Percentiles rank a stretch among this genome's conserved stretches.
Evolutionary conservation across 345 rosid species (phyloP).

Genomic region (Laguncularia racemosa): DNA sequence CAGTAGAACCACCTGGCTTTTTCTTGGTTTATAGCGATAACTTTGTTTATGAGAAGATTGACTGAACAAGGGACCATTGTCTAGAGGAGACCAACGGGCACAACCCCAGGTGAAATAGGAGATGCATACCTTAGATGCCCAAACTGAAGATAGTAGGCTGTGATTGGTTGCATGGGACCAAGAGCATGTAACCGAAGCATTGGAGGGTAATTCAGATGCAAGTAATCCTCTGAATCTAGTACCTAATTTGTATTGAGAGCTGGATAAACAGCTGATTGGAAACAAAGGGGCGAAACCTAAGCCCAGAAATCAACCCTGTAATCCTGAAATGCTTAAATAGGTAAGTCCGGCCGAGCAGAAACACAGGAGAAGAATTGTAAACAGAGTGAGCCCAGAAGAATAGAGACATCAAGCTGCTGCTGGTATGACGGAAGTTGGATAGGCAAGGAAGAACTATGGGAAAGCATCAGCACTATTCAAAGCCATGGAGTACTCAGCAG

Average conservation of each 20-base stretch:
- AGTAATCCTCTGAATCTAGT: constrained; percentile 99
- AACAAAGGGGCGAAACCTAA: constrained; percentile 75
- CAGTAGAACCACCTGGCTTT: constrained; percentile 36
- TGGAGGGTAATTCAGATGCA: constrained; percentile 77
- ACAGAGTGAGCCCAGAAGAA: constrained; percentile 39
- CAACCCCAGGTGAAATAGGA: constrained; percentile 65
- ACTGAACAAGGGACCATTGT: constrained; percentile 48
- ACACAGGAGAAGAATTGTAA: constrained; percentile 27
- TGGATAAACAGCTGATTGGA: constrained; percentile 87
- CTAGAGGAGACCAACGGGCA: constrained; percentile 59
- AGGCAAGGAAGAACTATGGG: constrained; percentile 25
- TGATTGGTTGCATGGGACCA: constrained; percentile 50
- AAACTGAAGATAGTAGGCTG: constrained; percentile 80
- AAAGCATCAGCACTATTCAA: constrained; percentile 28
- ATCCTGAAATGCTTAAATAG: constrained; percentile 79
- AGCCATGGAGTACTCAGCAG: constrained; percentile 31
- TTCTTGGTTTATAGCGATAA: constrained; percentile 46
- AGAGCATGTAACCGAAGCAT: too few species aligned
- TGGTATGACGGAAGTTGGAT: constrained; percentile 26
- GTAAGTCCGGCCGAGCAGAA: constrained; percentile 48
- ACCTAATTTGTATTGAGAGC: constrained; percentile 99
- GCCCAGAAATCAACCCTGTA: constrained; percentile 96
- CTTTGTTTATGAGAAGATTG: too few species aligned
- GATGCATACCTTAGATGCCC: constrained; percentile 84
- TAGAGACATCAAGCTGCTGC: constrained; percentile 22